A percentile compares a stretch with the other conserved stretches of the same genome.
Evolutionary conservation across 2,329 filamentous ascomycete genomes (phyloP).

Genomic region (Bipolaris oryzae): DNA sequence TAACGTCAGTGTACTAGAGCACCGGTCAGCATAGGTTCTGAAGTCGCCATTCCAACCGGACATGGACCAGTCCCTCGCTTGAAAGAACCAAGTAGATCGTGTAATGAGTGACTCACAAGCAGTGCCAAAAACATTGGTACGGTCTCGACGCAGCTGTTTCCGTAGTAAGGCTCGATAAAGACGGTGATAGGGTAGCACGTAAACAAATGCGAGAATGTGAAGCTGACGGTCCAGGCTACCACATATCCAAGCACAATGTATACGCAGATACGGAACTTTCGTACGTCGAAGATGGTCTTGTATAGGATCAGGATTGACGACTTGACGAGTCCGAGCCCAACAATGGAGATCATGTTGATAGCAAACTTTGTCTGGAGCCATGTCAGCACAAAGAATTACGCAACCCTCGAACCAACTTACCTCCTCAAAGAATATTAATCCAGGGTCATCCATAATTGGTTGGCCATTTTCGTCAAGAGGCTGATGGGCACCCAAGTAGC

Average conservation of each 20-base stretch:
- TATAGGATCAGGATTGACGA: conserved; percentile 40
- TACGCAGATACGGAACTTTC: conserved; percentile 28
- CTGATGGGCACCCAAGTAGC: conserved; percentile 31
- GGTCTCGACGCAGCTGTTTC: conserved; percentile 31
- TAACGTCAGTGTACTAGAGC: conserved; percentile 24
- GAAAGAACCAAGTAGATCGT: not conserved
- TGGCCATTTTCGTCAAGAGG: conserved; percentile 23
- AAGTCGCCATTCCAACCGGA: not conserved
- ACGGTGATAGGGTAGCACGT: conserved; percentile 37
- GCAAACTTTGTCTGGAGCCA: conserved; percentile 34
- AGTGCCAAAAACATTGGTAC: conserved; percentile 31
- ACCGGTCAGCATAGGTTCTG: not conserved
- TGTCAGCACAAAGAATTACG: not conserved
- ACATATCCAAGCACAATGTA: conserved; percentile 29
- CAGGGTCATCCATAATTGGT: conserved; percentile 32
- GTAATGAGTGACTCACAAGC: conserved; percentile 15
- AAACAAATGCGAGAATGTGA: conserved; percentile 34
- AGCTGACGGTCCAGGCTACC: conserved; percentile 32
- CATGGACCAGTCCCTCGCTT: not conserved
- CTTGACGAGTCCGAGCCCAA: conserved; percentile 37
- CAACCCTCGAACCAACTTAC: conserved; percentile 5
- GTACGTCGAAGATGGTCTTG: conserved; percentile 36
- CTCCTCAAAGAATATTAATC: conserved; percentile 31
- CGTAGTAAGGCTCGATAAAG: conserved; percentile 35
- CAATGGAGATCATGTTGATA: conserved; percentile 34